Evolutionary conservation across 768 basidiomycete species (phyloP).

Genomic region (Lactifluus hygrophoroides): DNA sequence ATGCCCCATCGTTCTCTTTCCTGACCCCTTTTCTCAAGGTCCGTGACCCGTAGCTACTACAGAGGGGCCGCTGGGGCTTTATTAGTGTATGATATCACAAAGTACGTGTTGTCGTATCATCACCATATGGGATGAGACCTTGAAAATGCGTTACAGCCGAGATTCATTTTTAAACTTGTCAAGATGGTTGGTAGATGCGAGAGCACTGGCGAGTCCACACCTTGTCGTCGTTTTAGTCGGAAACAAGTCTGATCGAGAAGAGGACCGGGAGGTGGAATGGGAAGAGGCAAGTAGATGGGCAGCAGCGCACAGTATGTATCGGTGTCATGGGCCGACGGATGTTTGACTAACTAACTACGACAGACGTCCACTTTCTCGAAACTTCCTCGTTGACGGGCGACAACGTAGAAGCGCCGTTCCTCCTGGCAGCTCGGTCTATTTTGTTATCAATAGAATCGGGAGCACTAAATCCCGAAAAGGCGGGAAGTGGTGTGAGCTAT

Average conservation of each 20-base stretch:
- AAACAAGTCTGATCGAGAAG: conserved; percentile 92
- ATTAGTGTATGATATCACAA: conserved; percentile 91
- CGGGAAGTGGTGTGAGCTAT: conserved; percentile 93
- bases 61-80: conserved; percentile 89
- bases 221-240: conserved; percentile 87
- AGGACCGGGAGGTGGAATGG: conserved; percentile 93
- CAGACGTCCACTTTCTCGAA: conserved; percentile 91
- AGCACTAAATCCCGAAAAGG: conserved; percentile 83
- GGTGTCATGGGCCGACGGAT: neutral
- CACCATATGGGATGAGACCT: conserved; percentile 10
- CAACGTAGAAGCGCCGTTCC: conserved; percentile 91
- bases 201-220: conserved; percentile 87
- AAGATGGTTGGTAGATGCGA: conserved; percentile 88
- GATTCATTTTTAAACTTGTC: conserved; percentile 77
- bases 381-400: conserved; percentile 87
- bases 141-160: conserved; percentile 44
- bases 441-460: conserved; percentile 88
- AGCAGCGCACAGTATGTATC: conserved; percentile 73
- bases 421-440: conserved; percentile 79
- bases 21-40: conserved; percentile 36
- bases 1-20: conserved; percentile 15
- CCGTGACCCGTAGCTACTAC: conserved; percentile 93
- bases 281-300: conserved; percentile 94
- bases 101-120: conserved; percentile 30
- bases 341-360: neutral